Base-by-base conservation (phyloP, 2,329 filamentous ascomycete species). In the Colletotrichum godetiae region DNA sequence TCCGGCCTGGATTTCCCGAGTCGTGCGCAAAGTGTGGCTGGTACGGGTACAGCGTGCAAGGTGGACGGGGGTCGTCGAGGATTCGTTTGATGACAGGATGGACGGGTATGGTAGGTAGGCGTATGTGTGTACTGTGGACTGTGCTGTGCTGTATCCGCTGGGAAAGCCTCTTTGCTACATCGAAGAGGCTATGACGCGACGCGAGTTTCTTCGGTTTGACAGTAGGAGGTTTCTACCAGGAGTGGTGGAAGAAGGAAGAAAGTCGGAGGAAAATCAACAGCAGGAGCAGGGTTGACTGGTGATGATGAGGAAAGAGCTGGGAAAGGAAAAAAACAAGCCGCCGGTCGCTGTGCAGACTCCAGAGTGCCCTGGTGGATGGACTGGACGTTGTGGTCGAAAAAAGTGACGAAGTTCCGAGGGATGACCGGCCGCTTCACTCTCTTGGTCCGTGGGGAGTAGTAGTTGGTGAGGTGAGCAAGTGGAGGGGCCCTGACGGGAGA, bases 371-470 rank as follows among this genome's bases (percentile, higher is more conserved):
- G 37, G 37, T 42, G 37, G 37, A 42, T 52, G 42, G 71, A 19
- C 42, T 72, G 37, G 67, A 63, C 52, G 67, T 53, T 53, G 66
- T 63, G 67, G 66, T 73, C 33, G 13, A 42, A 68, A 71, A 61
- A 71, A 71, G 71, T 66, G 71, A 73, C 67, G 67, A 73, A 52
- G 71, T 71, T 71, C 71, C 71, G 71, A 73, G 71, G 71, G 71
- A 73, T 73, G 61, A 46, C 67, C 60, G 35, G 58, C 29, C 42
- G 66, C 53, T 72, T 42, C 35, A 55, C 60, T 70, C 24, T 65
- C 15, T 42, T 69, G 24, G 70, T 73, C 70, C 59, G 70, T 70
- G 67, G 67, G 59, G 49, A 46, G 62, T 53, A 46, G 58, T 53
- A 37, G 61, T 49, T 52, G 60, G 42, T 63, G 60, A 63, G 60